phyloP scores from a whole-genome alignment of 164 flowering plant species.

The Liriodendron chinense region DNA sequence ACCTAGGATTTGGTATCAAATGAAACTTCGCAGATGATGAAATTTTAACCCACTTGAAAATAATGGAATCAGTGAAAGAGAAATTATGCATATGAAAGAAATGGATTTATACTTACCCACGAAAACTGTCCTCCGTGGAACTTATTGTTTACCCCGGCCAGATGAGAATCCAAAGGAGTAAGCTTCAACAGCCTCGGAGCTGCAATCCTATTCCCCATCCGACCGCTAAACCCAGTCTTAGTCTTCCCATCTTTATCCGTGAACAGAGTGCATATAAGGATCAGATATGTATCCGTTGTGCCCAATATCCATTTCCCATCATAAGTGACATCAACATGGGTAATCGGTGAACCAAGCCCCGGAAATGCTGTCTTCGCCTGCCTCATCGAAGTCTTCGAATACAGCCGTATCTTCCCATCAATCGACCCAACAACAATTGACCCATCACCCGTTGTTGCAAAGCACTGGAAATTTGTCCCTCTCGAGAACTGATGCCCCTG shows the following conservation, averaged over 20 bases:
- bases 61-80: not conserved
- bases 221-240: constrained; percentile 84
- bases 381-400: constrained; percentile 85
- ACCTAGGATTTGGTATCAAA: too few relatives aligned
- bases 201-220: constrained; percentile 86
- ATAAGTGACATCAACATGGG: constrained; percentile 95
- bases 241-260: constrained; percentile 86
- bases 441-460: constrained; percentile 96
- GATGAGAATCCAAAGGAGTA: constrained; percentile 83
- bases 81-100: not conserved
- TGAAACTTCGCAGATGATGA: not conserved
- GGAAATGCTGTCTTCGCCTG: constrained; percentile 98
- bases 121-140: constrained; percentile 93
- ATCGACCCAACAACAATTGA: constrained; percentile 94
- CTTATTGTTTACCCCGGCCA: constrained; percentile 77
- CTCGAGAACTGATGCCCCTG: constrained; percentile 96
- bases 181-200: constrained; percentile 95
- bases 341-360: constrained; percentile 92
- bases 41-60: not conserved
- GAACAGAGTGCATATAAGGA: constrained; percentile 83
- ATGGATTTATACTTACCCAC: constrained; percentile 58
- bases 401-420: constrained; percentile 95
- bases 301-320: constrained; percentile 99
- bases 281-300: constrained; percentile 84
- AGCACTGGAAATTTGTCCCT: constrained; percentile 86